phyloP scores from a whole-genome alignment of 2,329 filamentous ascomycete genomes.

The Epichloe scottii region DNA sequence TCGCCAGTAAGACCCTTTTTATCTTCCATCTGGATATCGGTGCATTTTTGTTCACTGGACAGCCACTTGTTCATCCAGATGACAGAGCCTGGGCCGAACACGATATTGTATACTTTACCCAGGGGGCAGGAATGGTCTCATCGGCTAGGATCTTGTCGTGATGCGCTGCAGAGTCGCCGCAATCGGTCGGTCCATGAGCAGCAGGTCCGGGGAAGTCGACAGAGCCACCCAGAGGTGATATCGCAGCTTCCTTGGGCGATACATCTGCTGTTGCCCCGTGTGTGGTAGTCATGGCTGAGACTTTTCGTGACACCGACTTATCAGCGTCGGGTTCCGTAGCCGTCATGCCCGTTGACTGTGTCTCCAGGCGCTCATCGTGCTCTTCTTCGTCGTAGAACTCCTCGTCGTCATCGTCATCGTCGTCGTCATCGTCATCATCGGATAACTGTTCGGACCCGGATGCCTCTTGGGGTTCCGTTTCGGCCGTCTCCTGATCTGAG shows the following conservation, averaged over 20 bases:
- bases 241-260: constrained; percentile 29
- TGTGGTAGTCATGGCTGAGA: constrained; percentile 41
- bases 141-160: constrained; percentile 80
- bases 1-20: constrained; percentile 67
- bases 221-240: constrained; percentile 25
- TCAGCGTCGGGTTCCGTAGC: constrained; percentile 41
- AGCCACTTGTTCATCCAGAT: constrained; percentile 81
- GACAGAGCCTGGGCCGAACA: constrained; percentile 73
- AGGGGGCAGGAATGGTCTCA: constrained; percentile 72
- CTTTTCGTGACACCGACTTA: constrained; percentile 56
- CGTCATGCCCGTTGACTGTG: constrained; percentile 27
- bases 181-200: constrained; percentile 74
- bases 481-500: constrained; percentile 23
- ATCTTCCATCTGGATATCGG: constrained; percentile 77
- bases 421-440: constrained; percentile 53
- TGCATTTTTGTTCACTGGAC: constrained; percentile 74
- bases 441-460: constrained; percentile 48
- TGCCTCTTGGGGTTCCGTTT: constrained; percentile 34
- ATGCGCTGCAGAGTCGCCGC: constrained; percentile 63
- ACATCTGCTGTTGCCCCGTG: constrained; percentile 34
- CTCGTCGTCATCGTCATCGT: constrained; percentile 50
- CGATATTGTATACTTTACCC: constrained; percentile 77
- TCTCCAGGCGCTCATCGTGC: constrained; percentile 62
- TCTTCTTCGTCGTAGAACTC: constrained; percentile 73
- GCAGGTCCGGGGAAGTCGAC: constrained; percentile 75